These are phyloP conservation scores for Chaetomium strumarium DNA, from an alignment of 2,329 filamentous ascomycete genomes.

Conservation along the genomic window DNA sequence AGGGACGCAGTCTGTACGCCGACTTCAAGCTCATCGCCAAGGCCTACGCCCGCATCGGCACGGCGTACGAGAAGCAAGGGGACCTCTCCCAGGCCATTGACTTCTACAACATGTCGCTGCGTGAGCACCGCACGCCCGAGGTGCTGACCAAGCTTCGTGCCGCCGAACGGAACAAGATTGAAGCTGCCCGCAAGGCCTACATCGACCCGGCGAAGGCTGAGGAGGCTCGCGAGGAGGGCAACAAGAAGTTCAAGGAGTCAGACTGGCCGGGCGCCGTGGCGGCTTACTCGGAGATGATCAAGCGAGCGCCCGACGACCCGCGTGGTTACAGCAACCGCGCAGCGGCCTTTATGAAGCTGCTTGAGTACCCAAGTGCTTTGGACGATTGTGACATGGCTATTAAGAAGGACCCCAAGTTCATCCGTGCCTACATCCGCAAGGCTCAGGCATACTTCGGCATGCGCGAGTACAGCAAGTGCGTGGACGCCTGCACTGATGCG, in stretches of 20 bases:
- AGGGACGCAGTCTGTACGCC: constrained; percentile 82
- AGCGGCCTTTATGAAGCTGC: constrained; percentile 92
- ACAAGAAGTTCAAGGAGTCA: constrained; percentile 92
- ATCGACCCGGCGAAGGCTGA: constrained; percentile 89
- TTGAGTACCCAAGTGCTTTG: constrained; percentile 89
- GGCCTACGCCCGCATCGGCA: constrained; percentile 92
- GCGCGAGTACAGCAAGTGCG: constrained; percentile 94
- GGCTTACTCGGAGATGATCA: constrained; percentile 93
- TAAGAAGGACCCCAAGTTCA: constrained; percentile 85
- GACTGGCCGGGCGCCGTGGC: constrained; percentile 95
- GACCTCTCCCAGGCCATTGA: constrained; percentile 75
- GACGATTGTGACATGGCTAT: constrained; percentile 90
- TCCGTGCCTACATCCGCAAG: constrained; percentile 94
- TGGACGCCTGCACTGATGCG: constrained; percentile 84
- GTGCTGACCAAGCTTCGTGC: constrained; percentile 86
- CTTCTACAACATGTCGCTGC: constrained; percentile 89
- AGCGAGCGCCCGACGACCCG: constrained; percentile 86
- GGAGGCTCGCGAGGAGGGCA: constrained; percentile 88
- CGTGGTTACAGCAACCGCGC: constrained; percentile 97
- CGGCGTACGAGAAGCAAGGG: constrained; percentile 85
- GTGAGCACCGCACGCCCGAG: constrained; percentile 93
- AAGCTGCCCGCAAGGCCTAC: constrained; percentile 70
- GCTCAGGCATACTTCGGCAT: constrained; percentile 93
- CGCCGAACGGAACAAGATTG: constrained; percentile 80
- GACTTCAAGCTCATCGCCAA: constrained; percentile 99